Conservation (phyloP, 208 protist genomes). For the Herpetomonas muscarum region DNA sequence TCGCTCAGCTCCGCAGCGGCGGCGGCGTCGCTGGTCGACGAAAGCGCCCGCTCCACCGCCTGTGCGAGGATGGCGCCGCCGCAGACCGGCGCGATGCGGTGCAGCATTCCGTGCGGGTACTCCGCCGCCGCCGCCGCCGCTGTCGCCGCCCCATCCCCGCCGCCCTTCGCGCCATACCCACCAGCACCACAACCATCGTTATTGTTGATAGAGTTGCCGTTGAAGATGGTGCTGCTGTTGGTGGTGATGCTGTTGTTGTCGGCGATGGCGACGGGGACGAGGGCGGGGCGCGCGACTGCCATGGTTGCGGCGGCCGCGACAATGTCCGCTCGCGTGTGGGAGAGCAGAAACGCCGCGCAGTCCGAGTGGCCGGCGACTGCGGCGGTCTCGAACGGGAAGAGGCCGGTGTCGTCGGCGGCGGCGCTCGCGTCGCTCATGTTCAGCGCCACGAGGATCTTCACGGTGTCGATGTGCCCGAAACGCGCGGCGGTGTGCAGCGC, state of each 20-base stretch:
- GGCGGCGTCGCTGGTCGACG: conserved; percentile 8
- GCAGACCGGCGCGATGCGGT: conserved; percentile 42
- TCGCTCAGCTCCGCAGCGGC: conserved; percentile 24
- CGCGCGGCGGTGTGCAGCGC: conserved; percentile 58
- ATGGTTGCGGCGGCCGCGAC: conserved; percentile 3
- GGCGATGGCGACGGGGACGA: no score
- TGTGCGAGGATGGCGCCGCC: conserved; percentile 37
- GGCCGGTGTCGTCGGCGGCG: conserved; percentile 19
- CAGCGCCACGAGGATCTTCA: conserved; percentile 64
- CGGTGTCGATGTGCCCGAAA: conserved; percentile 37
- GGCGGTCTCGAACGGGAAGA: conserved; percentile 69
- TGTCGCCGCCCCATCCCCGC: not conserved
- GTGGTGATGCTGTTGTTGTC: no score
- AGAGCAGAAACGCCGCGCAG: conserved; percentile 56
- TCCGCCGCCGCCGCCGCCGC: not conserved
- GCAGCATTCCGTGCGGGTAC: conserved; percentile 15
- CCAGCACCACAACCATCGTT: no score
- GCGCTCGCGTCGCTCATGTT: conserved; percentile 54
- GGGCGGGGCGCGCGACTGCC: conserved; percentile 1
- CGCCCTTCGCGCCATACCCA: not conserved
- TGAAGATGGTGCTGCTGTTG: no score
- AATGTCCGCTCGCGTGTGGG: conserved; percentile 27
- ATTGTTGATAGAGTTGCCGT: no score
- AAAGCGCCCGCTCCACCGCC: conserved; percentile 37
- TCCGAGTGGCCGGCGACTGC: conserved; percentile 32